Evolutionary conservation across 1,139 yeast species (phyloP).

Genomic region (Suhomyces kunorum): DNA sequence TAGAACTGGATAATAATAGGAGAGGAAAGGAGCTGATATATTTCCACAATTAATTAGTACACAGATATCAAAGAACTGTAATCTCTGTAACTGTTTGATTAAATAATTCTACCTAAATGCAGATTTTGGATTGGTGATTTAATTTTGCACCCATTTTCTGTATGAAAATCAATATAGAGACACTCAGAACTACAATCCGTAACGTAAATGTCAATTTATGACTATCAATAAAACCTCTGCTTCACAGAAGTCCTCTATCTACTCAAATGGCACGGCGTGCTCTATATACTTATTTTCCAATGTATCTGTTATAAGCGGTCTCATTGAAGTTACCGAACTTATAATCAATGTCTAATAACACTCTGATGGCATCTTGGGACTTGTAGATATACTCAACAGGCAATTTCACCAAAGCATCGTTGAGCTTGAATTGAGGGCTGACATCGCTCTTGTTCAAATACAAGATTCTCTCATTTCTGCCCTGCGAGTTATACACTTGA

Average conservation of each 20-base stretch:
- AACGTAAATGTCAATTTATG: background rate
- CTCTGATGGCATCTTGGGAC: slow-evolving; percentile 61
- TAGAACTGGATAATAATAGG: background rate
- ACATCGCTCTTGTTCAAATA: slow-evolving; percentile 35
- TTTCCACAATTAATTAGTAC: no score
- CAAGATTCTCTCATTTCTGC: slow-evolving; percentile 37
- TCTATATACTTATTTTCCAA: slow-evolving; percentile 27
- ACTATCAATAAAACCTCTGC: background rate
- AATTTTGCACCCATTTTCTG: no score
- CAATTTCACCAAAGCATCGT: slow-evolving; percentile 43
- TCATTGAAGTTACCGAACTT: slow-evolving; percentile 60
- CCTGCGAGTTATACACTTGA: slow-evolving; percentile 43
- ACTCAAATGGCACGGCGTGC: background rate
- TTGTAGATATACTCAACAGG: slow-evolving; percentile 58
- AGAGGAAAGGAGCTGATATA: background rate
- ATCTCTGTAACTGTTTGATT: no score
- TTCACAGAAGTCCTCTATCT: slow-evolving; percentile 1
- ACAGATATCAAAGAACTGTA: no score
- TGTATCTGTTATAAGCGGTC: slow-evolving; percentile 51
- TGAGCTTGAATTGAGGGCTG: slow-evolving; percentile 19
- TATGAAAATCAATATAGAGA: no score
- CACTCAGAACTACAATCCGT: background rate
- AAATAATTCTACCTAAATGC: no score
- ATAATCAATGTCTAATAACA: slow-evolving; percentile 63
- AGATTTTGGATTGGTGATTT: no score